A percentile compares a stretch with the other conserved stretches of the same genome.
Evolutionary conservation across 2,329 filamentous ascomycete genomes (phyloP).

Genomic region (Sphaerulina populicola): DNA sequence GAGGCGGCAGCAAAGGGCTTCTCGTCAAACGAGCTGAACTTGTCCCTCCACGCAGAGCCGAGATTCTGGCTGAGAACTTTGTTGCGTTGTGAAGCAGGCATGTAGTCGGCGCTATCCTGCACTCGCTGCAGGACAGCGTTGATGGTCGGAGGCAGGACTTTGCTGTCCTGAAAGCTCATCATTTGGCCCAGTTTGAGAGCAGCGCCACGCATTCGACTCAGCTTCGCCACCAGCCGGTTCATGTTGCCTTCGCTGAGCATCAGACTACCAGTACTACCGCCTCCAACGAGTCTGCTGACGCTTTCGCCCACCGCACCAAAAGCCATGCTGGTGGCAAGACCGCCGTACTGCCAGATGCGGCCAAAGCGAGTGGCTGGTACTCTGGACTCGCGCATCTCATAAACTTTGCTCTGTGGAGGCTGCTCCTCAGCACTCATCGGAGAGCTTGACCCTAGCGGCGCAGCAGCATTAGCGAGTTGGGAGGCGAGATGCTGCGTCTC

Average conservation of each 20-base stretch:
- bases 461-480: conserved; percentile 34
- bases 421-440: background rate
- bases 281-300: conserved; percentile 67
- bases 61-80: conserved; percentile 71
- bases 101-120: conserved; percentile 94
- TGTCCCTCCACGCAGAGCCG: conserved; percentile 71
- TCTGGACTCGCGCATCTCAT: conserved; percentile 76
- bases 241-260: conserved; percentile 85
- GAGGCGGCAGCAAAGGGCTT: conserved; percentile 90
- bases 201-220: conserved; percentile 92
- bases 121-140: conserved; percentile 87
- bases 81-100: conserved; percentile 89
- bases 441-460: background rate
- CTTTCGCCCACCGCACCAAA: conserved; percentile 83
- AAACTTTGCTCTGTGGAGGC: conserved; percentile 31
- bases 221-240: conserved; percentile 82
- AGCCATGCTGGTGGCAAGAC: conserved; percentile 89
- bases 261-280: conserved; percentile 58
- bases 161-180: conserved; percentile 96
- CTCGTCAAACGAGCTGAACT: conserved; percentile 81
- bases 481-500: conserved; percentile 34
- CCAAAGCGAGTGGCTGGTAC: conserved; percentile 83
- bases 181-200: conserved; percentile 97
- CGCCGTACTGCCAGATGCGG: conserved; percentile 88
- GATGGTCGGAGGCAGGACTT: conserved; percentile 81